Evolutionary conservation across 768 basidiomycete genomes (phyloP), one percentile per base, ranked within the genome.

Genomic region (Leucocoprinus leucothites): DNA sequence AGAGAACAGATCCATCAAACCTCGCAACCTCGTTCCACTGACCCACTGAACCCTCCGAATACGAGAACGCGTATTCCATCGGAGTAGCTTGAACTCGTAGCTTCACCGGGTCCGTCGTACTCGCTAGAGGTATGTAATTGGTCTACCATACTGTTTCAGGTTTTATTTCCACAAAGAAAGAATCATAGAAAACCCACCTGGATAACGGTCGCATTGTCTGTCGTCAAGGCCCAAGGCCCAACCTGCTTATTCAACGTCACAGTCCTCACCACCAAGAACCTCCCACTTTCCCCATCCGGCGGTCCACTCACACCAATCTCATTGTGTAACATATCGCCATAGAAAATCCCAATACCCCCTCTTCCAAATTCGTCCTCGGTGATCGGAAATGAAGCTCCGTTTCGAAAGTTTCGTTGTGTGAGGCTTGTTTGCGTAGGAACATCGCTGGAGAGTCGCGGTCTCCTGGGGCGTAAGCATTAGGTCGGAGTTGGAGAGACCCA

Each of bases 371-470:
- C 0, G 54, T 69, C 16, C 57, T 64, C 19, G 26, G 56, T 1
- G 72, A 67, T 2, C 48, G 35, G 50, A 76, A 76, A 9, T 70
- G 63, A 1, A 76, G 48, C 19, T 63, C 53, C 16, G 68, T 71
- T 56, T 74, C 72, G 41, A 75, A 75, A 0, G 64, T 64, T 52
- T 74, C 72, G n/a, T 63, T 61, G 48, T 74, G 72, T 14, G 66
- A 63, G 14, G 70, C 67, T 54, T 76, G 74, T 48, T 74, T 74
- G 26, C 71, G 70, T 9, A 76, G 53, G 2, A 76, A 34, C 45
- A 75, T 56, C 0, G 74, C 71, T 0, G 72, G 66, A 35, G 59
- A 68, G 58, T 74, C 74, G 4, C 74, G 61, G 52, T 76, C 74
- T 1, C 74, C 72, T 1, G 68, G 66, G 9, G 71, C 71, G 51